phyloP scores from a whole-genome alignment of 208 protist genomes.

The Trypanosoma theileri region DNA sequence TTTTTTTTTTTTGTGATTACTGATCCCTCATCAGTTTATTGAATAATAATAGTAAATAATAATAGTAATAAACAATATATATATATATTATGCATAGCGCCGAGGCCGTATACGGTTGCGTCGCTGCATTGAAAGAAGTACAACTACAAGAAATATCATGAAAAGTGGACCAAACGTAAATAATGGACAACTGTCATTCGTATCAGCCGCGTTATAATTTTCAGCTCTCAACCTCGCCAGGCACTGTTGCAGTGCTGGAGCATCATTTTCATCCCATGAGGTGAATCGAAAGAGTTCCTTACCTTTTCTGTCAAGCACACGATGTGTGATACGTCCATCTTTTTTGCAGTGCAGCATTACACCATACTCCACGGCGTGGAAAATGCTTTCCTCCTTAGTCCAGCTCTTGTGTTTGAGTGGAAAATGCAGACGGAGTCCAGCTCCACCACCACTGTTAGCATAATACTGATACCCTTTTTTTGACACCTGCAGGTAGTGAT shows the following conservation, averaged over 20 bases:
- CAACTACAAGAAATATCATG: background rate
- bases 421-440: constrained; percentile 32
- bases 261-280: background rate
- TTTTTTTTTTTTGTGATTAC: no score
- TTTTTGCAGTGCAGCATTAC: constrained; percentile 35
- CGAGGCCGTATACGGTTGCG: background rate
- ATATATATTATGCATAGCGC: background rate
- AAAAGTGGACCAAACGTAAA: background rate
- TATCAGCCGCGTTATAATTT: background rate
- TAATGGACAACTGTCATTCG: background rate
- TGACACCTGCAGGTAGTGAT: constrained; percentile 57
- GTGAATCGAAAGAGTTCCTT: constrained; percentile 19
- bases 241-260: background rate
- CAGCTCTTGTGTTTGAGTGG: constrained; percentile 14
- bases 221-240: background rate
- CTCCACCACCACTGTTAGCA: constrained; percentile 44
- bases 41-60: constrained; percentile 5
- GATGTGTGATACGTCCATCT: constrained; percentile 13
- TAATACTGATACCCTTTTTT: constrained; percentile 35
- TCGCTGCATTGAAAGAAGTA: constrained; percentile 8
- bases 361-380: constrained; percentile 23
- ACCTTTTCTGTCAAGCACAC: constrained; percentile 15
- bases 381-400: constrained; percentile 20
- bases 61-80: constrained; percentile 7
- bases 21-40: no score